Evolutionary conservation across 1,139 yeast species (phyloP), one percentile per base, ranked within the genome.

Genomic region (Hansenula sp.): DNA sequence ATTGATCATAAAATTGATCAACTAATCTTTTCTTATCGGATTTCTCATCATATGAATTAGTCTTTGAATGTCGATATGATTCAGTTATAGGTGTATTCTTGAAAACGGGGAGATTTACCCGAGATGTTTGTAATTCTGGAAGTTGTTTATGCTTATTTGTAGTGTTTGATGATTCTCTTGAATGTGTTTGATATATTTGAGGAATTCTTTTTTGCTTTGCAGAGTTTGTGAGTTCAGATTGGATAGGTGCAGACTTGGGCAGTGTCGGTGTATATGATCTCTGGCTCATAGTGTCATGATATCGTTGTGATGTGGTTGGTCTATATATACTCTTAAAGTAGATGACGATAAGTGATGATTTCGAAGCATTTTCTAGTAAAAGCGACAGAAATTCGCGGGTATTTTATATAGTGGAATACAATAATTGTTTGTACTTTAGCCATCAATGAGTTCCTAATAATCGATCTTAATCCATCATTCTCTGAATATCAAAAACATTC

Each of bases 1-100:
- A 18, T 8, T 39, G 32, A 19, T 44, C 45, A 24, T 48, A 48
- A 32, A 48, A 48, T 38, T 48, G 52, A 27, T 48, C 50, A n/a
- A 48, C 52, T 1, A 48, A 42, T 25, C 52, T 38, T 14, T 47
- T 40, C 36, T 44, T 44, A 24, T 41, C 42, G 36, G 22, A 17
- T 13, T 19, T 25, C 4, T 25, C 35, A 33, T 33, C 35, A 17
- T n/a, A 13, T 4, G 35, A 33, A 5, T 17, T 17, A n/a, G n/a
- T 25, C 8, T 25, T 33, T 6, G 18, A 7, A 33, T 33, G 35
- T 25, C 35, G 17, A 25, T 33, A 33, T 2, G 35, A 25, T 5
- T 33, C 35, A 17, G 9, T 6, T 9, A 24, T 21, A 14, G 33
- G 33, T 21, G 33, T 31, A 13, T 18, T 31, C 17, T 32, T 32